phyloP scores from a whole-genome alignment of 2,329 filamentous ascomycete genomes.

The Diaporthe citrichinensis region DNA sequence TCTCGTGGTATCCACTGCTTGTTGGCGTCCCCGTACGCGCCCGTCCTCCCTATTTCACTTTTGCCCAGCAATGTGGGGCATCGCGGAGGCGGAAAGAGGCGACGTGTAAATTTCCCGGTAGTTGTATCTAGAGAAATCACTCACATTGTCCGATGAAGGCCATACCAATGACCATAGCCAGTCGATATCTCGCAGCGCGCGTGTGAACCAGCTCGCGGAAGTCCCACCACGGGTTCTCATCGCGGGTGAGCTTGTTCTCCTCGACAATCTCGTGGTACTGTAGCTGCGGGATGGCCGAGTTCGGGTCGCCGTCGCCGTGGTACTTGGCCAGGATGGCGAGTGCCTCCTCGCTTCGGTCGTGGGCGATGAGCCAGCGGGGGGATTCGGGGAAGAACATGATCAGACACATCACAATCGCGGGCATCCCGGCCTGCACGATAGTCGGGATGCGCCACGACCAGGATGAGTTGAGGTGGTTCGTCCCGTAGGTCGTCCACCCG shows the following conservation, averaged over 20 bases:
- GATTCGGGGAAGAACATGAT: constrained; percentile 52
- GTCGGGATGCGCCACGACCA: constrained; percentile 56
- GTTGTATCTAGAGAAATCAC: not conserved
- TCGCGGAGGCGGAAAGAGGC: not conserved
- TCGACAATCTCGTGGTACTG: constrained; percentile 58
- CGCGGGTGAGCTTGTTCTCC: constrained; percentile 55
- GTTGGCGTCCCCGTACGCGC: too few species aligned
- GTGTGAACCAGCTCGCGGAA: constrained; percentile 59
- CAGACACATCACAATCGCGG: constrained; percentile 53
- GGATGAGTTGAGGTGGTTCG: constrained; percentile 54
- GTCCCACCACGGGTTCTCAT: constrained; percentile 62
- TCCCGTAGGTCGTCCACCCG: constrained; percentile 62
- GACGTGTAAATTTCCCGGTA: rapidly evolving
- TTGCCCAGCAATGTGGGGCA: not conserved
- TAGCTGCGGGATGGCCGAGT: constrained; percentile 56
- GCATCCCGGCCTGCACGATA: constrained; percentile 60
- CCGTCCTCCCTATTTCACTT: too few species aligned
- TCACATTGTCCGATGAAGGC: constrained; percentile 60
- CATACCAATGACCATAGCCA: constrained; percentile 57
- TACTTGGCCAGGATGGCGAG: constrained; percentile 51
- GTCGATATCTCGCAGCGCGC: constrained; percentile 55
- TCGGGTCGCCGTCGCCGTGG: constrained; percentile 56
- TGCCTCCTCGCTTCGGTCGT: constrained; percentile 49
- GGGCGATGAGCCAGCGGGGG: constrained; percentile 51
- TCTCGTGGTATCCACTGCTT: not conserved